These are phyloP conservation scores for Pelargonium citronellum DNA, from an alignment of 441 rosid species.

Conservation along the genomic window DNA sequence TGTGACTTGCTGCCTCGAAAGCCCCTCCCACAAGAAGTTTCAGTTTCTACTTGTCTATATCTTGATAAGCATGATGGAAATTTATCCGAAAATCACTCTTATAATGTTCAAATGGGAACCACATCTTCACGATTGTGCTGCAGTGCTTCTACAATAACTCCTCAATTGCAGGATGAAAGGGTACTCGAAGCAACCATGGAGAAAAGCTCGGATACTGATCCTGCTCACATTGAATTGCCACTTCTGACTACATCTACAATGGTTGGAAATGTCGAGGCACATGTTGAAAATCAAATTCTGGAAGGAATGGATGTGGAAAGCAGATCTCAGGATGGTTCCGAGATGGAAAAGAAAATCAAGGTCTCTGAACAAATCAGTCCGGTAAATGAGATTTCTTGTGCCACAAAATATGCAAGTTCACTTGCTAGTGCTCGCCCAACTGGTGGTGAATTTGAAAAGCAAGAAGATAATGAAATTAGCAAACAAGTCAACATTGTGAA, in stretches of 20 bases:
- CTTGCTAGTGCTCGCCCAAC: slow-evolving; percentile 13
- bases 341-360: slow-evolving; percentile 24
- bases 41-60: slow-evolving; percentile 22
- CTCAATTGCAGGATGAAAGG: slow-evolving; percentile 31
- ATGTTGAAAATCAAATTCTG: slow-evolving; percentile 22
- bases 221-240: slow-evolving; percentile 28
- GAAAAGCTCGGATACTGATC: slow-evolving; percentile 25
- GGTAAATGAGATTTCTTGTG: slow-evolving; percentile 23
- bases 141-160: slow-evolving; percentile 18
- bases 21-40: slow-evolving; percentile 25
- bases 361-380: slow-evolving; percentile 23
- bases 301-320: slow-evolving; percentile 17
- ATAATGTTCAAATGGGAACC: slow-evolving; percentile 13
- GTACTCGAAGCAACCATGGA: slow-evolving; percentile 29
- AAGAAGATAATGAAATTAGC: slow-evolving; percentile 16
- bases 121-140: slow-evolving; percentile 17
- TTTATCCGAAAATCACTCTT: slow-evolving; percentile 15
- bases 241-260: slow-evolving; percentile 21
- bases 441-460: slow-evolving; percentile 21
- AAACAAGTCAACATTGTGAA: slow-evolving; percentile 13
- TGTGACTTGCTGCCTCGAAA: slow-evolving; percentile 16
- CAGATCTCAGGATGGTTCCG: slow-evolving; percentile 17
- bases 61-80: slow-evolving; percentile 18
- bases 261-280: slow-evolving; percentile 23
- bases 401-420: slow-evolving; percentile 18